These are phyloP conservation scores for Beauveria asiatica DNA, from an alignment of 2,329 filamentous ascomycete genomes.

Conservation along the genomic window DNA sequence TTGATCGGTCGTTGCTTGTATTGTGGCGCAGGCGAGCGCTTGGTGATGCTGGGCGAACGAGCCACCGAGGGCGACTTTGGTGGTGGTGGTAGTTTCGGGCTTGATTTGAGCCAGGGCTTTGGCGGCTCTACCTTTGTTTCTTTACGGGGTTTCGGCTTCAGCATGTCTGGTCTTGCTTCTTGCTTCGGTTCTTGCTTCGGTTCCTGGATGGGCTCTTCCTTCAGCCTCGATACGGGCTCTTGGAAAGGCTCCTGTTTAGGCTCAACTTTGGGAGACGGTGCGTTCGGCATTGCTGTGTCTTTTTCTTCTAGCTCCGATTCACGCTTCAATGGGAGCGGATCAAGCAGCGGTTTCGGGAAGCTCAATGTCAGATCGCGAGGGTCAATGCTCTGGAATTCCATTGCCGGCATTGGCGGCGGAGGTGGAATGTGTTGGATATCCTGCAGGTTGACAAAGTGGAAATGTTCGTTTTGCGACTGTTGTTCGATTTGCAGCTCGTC, in stretches of 20 bases:
- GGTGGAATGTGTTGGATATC: constrained; percentile 26
- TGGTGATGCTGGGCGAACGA: constrained; percentile 32
- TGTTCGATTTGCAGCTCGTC: constrained; percentile 9
- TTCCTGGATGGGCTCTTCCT: background rate
- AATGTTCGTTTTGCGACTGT: constrained; percentile 3
- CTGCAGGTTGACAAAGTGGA: constrained; percentile 30
- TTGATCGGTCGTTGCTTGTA: constrained; percentile 37
- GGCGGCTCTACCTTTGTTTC: constrained; percentile 17
- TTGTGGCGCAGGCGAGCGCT: constrained; percentile 33
- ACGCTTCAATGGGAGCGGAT: background rate
- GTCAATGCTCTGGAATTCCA: constrained; percentile 16
- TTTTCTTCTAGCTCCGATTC: constrained; percentile 11
- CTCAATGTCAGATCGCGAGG: constrained; percentile 9
- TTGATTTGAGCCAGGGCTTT: constrained; percentile 25
- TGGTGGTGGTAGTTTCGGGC: constrained; percentile 31
- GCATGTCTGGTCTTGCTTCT: background rate
- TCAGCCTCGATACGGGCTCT: constrained; percentile 12
- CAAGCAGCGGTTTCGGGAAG: background rate
- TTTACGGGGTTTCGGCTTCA: constrained; percentile 11
- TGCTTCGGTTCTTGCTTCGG: constrained; percentile 7
- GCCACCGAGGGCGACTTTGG: constrained; percentile 33
- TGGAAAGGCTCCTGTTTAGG: constrained; percentile 12
- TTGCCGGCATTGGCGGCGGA: constrained; percentile 19
- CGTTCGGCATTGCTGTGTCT: constrained; percentile 11
- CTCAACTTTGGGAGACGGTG: constrained; percentile 9